Conservation (phyloP, 257 asterid species). For the Lavandula angustifolia region DNA sequence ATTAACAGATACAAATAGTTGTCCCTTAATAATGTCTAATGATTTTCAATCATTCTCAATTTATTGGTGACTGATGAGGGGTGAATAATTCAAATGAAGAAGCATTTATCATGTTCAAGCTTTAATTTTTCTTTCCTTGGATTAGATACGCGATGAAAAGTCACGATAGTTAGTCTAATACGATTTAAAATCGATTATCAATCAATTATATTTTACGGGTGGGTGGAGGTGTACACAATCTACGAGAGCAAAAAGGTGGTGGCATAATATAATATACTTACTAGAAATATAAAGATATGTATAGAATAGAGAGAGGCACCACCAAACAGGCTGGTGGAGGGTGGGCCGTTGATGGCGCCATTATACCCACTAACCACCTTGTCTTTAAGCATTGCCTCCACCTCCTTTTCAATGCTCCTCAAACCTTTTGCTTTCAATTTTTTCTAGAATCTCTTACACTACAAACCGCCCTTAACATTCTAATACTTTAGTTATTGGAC, state of each 20-base stretch:
- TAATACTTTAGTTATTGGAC: no score
- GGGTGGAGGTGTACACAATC: not conserved
- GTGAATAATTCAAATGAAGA: no score
- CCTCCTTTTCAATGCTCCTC: conserved; percentile 1
- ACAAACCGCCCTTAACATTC: no score
- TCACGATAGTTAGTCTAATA: no score
- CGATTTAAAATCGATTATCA: no score
- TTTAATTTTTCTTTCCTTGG: no score
- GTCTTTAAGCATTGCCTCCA: conserved; percentile 29
- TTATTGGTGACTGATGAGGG: no score
- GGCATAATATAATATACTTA: not conserved
- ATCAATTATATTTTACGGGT: not conserved
- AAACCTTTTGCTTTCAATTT: not conserved
- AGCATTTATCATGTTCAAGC: no score
- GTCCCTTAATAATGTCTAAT: no score
- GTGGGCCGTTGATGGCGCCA: conserved; percentile 33
- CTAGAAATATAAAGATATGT: not conserved
- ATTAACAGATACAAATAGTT: no score
- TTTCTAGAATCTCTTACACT: not conserved
- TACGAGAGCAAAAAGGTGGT: conserved; percentile 1
- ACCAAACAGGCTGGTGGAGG: conserved; percentile 24
- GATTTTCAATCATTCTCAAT: no score
- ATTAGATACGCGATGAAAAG: no score
- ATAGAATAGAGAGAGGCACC: conserved; percentile 17
- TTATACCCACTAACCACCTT: conserved; percentile 38